A percentile compares a stretch with the other conserved stretches of the same genome.
Conservation (phyloP, 768 basidiomycete species). For the Mycena galericulata region DNA sequence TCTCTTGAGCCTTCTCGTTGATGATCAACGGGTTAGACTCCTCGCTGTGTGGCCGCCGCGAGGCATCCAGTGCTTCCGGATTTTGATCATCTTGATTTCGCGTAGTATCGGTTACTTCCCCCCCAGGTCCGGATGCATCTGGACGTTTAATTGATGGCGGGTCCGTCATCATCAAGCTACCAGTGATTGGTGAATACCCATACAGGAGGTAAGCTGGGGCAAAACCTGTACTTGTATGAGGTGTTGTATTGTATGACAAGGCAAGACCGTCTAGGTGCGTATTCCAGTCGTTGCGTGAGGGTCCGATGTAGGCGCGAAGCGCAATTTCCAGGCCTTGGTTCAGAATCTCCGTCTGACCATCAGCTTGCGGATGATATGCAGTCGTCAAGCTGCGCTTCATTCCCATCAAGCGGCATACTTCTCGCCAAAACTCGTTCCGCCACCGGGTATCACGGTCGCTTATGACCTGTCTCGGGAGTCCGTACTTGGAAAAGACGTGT, state of each 20-base stretch:
- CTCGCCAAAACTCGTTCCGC: slow-evolving; percentile 42
- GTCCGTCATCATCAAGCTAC: background rate
- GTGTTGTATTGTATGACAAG: slow-evolving; percentile 50
- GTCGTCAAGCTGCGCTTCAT: slow-evolving; percentile 41
- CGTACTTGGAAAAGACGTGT: background rate
- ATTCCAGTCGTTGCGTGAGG: slow-evolving; percentile 40
- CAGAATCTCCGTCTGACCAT: slow-evolving; percentile 51
- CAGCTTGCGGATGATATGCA: slow-evolving; percentile 44
- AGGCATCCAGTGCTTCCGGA: too few species aligned
- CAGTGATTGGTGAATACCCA: slow-evolving; percentile 41
- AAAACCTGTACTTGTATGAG: slow-evolving; percentile 42
- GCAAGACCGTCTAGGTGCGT: slow-evolving; percentile 35
- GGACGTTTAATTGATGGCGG: background rate
- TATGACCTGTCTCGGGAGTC: slow-evolving; percentile 39
- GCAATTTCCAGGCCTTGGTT: slow-evolving; percentile 48
- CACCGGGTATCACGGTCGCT: slow-evolving; percentile 44
- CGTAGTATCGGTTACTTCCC: background rate
- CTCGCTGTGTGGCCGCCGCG: too few species aligned
- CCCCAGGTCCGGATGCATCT: background rate
- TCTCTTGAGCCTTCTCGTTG: slow-evolving; percentile 17
- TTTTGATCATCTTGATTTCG: too few species aligned
- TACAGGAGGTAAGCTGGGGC: slow-evolving; percentile 42
- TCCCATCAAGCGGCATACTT: slow-evolving; percentile 40
- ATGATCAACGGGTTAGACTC: too few species aligned
- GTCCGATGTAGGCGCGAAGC: slow-evolving; percentile 44